Conservation (phyloP, 2,329 filamentous ascomycete species). For the Paramyrothecium roridum region DNA sequence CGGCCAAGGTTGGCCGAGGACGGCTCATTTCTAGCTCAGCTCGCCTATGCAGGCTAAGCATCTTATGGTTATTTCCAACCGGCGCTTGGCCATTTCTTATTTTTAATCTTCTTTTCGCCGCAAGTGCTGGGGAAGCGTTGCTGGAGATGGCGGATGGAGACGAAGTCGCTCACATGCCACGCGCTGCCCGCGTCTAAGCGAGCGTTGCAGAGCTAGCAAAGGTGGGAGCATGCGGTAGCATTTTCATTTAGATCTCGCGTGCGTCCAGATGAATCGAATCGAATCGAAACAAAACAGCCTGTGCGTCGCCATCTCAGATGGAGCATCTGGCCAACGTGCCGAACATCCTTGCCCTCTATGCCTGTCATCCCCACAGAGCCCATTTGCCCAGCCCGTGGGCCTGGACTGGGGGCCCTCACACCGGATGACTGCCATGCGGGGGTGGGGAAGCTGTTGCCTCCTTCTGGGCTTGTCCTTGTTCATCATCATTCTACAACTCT, state of each 20-base stretch:
- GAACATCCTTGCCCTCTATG: neutral
- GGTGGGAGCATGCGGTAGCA: neutral
- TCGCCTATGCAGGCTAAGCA: neutral
- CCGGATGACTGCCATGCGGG: neutral
- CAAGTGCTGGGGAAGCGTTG: too few relatives aligned
- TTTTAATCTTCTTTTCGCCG: neutral
- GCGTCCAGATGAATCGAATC: neutral
- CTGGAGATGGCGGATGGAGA: too few relatives aligned
- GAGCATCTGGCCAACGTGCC: neutral
- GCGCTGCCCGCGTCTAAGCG: too few relatives aligned
- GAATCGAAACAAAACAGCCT: neutral
- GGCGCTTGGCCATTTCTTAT: neutral
- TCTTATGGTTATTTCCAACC: neutral
- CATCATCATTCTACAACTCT: neutral
- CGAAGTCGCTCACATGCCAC: too few relatives aligned
- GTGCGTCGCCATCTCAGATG: neutral
- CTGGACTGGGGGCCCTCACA: neutral
- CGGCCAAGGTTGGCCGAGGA: neutral
- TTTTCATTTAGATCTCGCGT: neutral
- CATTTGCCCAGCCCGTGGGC: neutral
- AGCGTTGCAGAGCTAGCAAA: too few relatives aligned
- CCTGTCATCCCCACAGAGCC: neutral
- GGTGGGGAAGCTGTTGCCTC: neutral
- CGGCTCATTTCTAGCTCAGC: neutral
- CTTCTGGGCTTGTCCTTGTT: neutral